Percentiles rank a stretch among this genome's conserved stretches.
Conservation (phyloP, 306 rosid genomes). For the Medicago ruthenica region DNA sequence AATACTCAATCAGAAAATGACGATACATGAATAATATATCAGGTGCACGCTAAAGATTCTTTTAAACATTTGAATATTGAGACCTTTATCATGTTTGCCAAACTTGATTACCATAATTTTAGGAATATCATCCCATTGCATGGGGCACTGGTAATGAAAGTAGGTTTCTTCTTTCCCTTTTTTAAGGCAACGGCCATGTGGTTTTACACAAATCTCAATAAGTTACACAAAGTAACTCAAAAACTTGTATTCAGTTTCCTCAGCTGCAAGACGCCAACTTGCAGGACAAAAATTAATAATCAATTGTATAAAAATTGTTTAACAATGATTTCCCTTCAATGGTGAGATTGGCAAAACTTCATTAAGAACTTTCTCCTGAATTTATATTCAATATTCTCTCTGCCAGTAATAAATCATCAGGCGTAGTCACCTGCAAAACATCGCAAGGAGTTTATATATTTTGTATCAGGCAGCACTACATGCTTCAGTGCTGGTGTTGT, state of each 20-base stretch:
- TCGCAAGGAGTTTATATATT: slow-evolving; percentile 25
- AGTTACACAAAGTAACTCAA: neutral
- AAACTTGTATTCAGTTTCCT: slow-evolving; percentile 9
- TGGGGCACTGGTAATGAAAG: slow-evolving; percentile 4
- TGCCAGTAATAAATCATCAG: slow-evolving; percentile 86
- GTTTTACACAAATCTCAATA: slow-evolving; percentile 28
- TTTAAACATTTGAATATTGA: neutral
- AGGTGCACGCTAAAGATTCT: neutral
- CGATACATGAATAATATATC: neutral
- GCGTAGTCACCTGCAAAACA: slow-evolving; percentile 91
- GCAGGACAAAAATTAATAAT: slow-evolving; percentile 15
- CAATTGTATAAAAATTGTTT: slow-evolving; percentile 3
- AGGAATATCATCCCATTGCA: slow-evolving; percentile 18
- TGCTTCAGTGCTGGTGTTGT: slow-evolving; percentile 9
- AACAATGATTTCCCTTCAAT: slow-evolving; percentile 18
- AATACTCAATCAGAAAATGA: too few species aligned
- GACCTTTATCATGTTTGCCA: neutral
- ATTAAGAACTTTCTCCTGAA: slow-evolving; percentile 44
- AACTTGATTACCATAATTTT: slow-evolving; percentile 6
- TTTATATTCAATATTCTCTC: slow-evolving; percentile 78
- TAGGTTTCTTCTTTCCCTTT: slow-evolving; percentile 24
- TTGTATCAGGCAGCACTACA: slow-evolving; percentile 8
- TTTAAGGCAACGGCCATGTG: slow-evolving; percentile 37
- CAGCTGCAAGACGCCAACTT: slow-evolving; percentile 20
- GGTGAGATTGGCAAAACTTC: slow-evolving; percentile 37